Conservation (phyloP, 2,329 filamentous ascomycete genomes). For the Paraconiothyrium sp. region DNA sequence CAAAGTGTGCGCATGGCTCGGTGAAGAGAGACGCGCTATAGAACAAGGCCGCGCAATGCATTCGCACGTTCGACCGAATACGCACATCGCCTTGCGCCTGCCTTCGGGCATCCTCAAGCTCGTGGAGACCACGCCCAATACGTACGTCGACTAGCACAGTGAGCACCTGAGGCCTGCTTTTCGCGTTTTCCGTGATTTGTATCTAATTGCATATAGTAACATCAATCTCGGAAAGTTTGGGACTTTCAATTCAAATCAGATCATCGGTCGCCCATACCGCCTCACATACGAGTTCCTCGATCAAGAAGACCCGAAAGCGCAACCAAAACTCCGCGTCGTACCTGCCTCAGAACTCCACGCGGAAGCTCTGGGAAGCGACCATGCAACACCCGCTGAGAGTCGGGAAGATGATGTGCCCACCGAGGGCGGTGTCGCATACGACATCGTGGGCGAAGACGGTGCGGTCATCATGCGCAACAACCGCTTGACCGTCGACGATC, state of each 20-base stretch:
- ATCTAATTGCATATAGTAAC: slow-evolving; percentile 63
- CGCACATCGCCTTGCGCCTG: slow-evolving; percentile 64
- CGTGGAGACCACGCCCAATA: slow-evolving; percentile 68
- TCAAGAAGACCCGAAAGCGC: slow-evolving; percentile 68
- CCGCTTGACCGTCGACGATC: slow-evolving; percentile 70
- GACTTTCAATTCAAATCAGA: slow-evolving; percentile 85
- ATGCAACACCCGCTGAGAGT: slow-evolving; percentile 53
- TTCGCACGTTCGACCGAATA: slow-evolving; percentile 59
- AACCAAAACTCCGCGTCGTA: slow-evolving; percentile 78
- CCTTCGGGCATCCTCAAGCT: slow-evolving; percentile 68
- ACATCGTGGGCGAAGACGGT: slow-evolving; percentile 59
- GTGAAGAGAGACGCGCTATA: slow-evolving; percentile 8
- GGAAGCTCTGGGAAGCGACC: slow-evolving; percentile 71
- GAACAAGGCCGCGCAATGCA: slow-evolving; percentile 49
- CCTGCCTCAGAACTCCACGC: slow-evolving; percentile 83
- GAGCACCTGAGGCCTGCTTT: slow-evolving; percentile 33
- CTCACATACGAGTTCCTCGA: slow-evolving; percentile 91
- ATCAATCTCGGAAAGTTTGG: slow-evolving; percentile 94
- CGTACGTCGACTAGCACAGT: slow-evolving; percentile 63
- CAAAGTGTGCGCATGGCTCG: slow-evolving; percentile 22
- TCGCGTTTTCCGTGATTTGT: slow-evolving; percentile 18
- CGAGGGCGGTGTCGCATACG: slow-evolving; percentile 51
- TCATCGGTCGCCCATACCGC: slow-evolving; percentile 91
- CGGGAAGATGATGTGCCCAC: slow-evolving; percentile 39
- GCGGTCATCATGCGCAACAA: slow-evolving; percentile 68